phyloP scores from a whole-genome alignment of 2,329 filamentous ascomycete genomes.

The Nemania sp. region DNA sequence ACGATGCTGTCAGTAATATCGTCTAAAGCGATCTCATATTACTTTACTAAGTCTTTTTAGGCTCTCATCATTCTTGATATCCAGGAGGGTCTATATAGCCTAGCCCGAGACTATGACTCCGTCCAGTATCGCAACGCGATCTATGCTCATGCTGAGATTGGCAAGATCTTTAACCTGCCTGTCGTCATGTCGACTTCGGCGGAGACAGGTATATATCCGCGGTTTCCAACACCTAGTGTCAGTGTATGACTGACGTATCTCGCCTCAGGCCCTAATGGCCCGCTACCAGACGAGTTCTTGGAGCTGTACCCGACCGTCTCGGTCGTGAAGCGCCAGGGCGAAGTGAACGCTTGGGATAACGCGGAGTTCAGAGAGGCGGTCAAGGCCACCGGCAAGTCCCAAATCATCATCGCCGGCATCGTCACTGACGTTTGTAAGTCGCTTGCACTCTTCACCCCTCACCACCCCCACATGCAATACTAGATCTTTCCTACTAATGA shows the following conservation, averaged over 20 bases:
- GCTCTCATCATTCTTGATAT: slow-evolving; percentile 63
- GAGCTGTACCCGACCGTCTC: slow-evolving; percentile 70
- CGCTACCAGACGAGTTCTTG: slow-evolving; percentile 69
- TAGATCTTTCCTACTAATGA: background rate
- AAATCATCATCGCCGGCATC: slow-evolving; percentile 74
- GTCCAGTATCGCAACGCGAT: slow-evolving; percentile 69
- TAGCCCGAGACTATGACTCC: slow-evolving; percentile 69
- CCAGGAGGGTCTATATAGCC: slow-evolving; percentile 61
- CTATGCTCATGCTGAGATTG: slow-evolving; percentile 68
- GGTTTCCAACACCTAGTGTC: background rate
- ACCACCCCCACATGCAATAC: background rate
- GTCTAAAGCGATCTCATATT: background rate
- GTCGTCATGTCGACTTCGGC: slow-evolving; percentile 73
- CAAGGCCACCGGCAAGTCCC: slow-evolving; percentile 65
- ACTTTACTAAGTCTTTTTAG: slow-evolving; percentile 43
- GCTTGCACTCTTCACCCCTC: background rate
- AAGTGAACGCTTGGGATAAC: slow-evolving; percentile 81
- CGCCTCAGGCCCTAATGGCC: slow-evolving; percentile 68
- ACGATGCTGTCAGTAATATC: slow-evolving; percentile 34
- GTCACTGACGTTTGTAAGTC: slow-evolving; percentile 70
- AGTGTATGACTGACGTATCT: background rate
- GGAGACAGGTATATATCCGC: slow-evolving; percentile 49
- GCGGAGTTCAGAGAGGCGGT: slow-evolving; percentile 68
- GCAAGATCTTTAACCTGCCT: slow-evolving; percentile 68
- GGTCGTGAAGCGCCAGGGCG: slow-evolving; percentile 68